Conservation (phyloP, 192 early-diverging fungal species). For the Gamsiella multidivaricata region DNA sequence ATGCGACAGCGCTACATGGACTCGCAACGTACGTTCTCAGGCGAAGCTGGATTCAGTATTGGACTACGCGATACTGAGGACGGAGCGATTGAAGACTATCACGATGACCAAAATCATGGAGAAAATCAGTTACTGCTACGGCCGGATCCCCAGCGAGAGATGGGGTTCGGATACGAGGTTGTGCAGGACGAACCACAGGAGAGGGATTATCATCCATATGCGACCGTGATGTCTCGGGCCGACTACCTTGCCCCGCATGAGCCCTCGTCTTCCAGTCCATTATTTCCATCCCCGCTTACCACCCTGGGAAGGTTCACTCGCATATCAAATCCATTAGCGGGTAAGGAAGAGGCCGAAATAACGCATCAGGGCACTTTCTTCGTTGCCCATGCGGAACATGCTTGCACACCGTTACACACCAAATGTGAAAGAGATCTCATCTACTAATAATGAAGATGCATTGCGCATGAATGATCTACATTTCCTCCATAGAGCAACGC, state of each 20-base stretch:
- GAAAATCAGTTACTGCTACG: conserved; percentile 1
- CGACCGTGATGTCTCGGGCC: conserved; percentile 22
- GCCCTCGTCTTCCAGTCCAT: conserved; percentile 46
- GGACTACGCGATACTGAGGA: background rate
- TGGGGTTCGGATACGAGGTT: conserved; percentile 38
- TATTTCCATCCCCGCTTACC: conserved; percentile 48
- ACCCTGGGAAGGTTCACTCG: conserved; percentile 36
- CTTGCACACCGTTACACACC: no score
- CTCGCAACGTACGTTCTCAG: conserved; percentile 7
- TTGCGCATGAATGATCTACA: background rate
- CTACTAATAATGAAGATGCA: no score
- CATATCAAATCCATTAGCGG: conserved; percentile 2
- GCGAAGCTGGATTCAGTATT: background rate
- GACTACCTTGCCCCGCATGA: conserved; percentile 48
- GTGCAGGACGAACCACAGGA: conserved; percentile 22
- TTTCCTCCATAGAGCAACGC: conserved; percentile 11
- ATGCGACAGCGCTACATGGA: conserved; percentile 13
- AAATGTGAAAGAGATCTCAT: no score
- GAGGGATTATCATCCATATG: conserved; percentile 14
- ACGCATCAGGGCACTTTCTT: background rate
- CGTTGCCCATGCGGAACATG: no score
- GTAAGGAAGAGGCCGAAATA: conserved; percentile 8
- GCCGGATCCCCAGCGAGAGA: background rate
- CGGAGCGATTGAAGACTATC: background rate
- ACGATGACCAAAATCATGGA: background rate